Conservation (phyloP, 768 basidiomycete species). For the Royoungia palumana region DNA sequence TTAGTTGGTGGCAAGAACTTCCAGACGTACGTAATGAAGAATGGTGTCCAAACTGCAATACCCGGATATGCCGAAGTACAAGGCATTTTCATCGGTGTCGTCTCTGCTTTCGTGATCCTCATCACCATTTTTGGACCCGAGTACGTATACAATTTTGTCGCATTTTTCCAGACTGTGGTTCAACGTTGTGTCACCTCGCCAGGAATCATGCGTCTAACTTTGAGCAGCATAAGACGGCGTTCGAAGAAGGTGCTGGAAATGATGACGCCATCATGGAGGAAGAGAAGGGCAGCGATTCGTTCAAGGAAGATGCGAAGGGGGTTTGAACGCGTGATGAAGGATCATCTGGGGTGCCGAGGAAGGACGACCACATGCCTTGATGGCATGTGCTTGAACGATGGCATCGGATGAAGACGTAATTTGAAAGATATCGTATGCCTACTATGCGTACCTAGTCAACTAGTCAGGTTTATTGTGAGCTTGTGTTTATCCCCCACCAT, state of each 20-base stretch:
- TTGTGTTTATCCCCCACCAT: too few species aligned
- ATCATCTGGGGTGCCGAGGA: background rate
- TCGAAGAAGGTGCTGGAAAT: constrained; percentile 67
- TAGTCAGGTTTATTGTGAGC: background rate
- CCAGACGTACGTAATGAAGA: constrained; percentile 41
- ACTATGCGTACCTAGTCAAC: background rate
- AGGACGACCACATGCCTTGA: constrained; percentile 1
- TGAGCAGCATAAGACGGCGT: constrained; percentile 76
- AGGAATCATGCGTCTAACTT: constrained; percentile 79
- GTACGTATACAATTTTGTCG: constrained; percentile 38
- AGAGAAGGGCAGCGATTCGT: constrained; percentile 6
- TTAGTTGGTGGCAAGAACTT: constrained; percentile 61
- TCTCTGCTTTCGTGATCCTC: constrained; percentile 73
- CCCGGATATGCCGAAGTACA: constrained; percentile 76
- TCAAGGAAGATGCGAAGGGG: constrained; percentile 6
- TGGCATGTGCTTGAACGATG: background rate
- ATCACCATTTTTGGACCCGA: constrained; percentile 78
- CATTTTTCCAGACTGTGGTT: background rate
- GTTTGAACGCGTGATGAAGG: constrained; percentile 4
- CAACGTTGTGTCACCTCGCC: background rate
- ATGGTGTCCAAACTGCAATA: constrained; percentile 41
- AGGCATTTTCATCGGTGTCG: constrained; percentile 83
- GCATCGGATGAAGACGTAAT: background rate
- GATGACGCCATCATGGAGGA: constrained; percentile 40
- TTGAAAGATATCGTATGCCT: too few species aligned